Evolutionary conservation across 176 grass and related monocot species (phyloP).

Genomic region (Hordeum marinum): DNA sequence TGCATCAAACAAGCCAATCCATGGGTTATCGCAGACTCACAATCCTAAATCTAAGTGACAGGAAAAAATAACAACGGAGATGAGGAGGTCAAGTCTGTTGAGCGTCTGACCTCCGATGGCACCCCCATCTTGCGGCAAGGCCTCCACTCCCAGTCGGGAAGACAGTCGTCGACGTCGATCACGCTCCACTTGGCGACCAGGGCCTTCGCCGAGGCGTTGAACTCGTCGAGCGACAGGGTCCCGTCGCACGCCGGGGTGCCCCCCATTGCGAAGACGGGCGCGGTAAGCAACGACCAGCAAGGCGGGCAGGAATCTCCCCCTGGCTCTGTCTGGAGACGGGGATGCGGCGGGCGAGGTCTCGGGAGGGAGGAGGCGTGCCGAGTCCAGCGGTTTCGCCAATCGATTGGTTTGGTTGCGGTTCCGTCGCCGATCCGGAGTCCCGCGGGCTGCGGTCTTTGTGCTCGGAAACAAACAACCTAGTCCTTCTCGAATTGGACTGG

Average conservation of each 20-base stretch:
- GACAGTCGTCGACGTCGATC: constrained; percentile 31
- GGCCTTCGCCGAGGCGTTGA: constrained; percentile 44
- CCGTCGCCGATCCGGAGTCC: not conserved
- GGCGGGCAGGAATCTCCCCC: not conserved
- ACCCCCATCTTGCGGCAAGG: constrained; percentile 41
- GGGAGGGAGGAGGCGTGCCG: not conserved
- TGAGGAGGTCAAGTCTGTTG: not conserved
- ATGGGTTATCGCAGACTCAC: not conserved
- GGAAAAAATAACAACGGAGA: not conserved
- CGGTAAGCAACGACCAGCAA: not conserved
- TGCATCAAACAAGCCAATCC: constrained; percentile 16
- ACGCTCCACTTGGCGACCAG: constrained; percentile 61
- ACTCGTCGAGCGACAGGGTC: constrained; percentile 43
- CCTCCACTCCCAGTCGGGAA: constrained; percentile 69
- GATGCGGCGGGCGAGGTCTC: not conserved
- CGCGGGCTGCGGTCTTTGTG: not conserved
- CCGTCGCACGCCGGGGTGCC: constrained; percentile 33
- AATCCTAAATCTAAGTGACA: not conserved
- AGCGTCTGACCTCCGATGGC: constrained; percentile 27
- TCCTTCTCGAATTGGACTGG: not conserved
- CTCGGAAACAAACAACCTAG: not conserved
- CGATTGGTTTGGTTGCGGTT: not conserved
- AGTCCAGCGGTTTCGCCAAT: not conserved
- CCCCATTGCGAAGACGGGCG: constrained; percentile 29
- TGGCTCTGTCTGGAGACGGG: not conserved